Conservation (phyloP, 2,329 filamentous ascomycete genomes). For the Sarocladium brachiariae region DNA sequence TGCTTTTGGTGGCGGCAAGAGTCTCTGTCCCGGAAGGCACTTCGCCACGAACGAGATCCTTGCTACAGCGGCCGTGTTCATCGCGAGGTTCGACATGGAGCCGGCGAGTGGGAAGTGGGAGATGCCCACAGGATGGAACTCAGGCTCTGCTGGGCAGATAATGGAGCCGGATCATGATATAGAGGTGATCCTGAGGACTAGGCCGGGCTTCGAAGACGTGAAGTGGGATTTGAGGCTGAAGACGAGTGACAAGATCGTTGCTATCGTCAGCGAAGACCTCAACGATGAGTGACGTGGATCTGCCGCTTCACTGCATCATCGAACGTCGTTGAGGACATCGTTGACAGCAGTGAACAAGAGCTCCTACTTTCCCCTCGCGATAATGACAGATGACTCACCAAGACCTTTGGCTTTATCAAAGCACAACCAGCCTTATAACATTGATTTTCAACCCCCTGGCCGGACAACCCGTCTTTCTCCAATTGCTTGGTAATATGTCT, state of each 20-base stretch:
- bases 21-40: constrained; percentile 37
- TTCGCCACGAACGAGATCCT: constrained; percentile 37
- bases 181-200: neutral
- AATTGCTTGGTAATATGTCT: too few species aligned
- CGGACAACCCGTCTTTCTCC: too few species aligned
- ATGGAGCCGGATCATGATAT: constrained; percentile 10
- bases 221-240: constrained; percentile 9
- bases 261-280: constrained; percentile 8
- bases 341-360: too few species aligned
- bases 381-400: too few species aligned
- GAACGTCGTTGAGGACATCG: too few species aligned
- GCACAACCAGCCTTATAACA: too few species aligned
- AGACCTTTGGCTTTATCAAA: too few species aligned
- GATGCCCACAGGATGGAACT: constrained; percentile 3
- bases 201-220: constrained; percentile 7
- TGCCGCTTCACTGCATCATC: too few species aligned
- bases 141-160: constrained; percentile 6
- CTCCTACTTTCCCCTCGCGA: too few species aligned
- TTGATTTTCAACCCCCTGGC: too few species aligned
- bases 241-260: constrained; percentile 8
- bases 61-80: constrained; percentile 14
- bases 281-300: neutral
- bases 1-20: constrained; percentile 40
- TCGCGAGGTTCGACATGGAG: constrained; percentile 13
- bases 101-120: constrained; percentile 7